Conservation (phyloP, 192 early-diverging fungal species). For the Polychytrium aggregatum region DNA sequence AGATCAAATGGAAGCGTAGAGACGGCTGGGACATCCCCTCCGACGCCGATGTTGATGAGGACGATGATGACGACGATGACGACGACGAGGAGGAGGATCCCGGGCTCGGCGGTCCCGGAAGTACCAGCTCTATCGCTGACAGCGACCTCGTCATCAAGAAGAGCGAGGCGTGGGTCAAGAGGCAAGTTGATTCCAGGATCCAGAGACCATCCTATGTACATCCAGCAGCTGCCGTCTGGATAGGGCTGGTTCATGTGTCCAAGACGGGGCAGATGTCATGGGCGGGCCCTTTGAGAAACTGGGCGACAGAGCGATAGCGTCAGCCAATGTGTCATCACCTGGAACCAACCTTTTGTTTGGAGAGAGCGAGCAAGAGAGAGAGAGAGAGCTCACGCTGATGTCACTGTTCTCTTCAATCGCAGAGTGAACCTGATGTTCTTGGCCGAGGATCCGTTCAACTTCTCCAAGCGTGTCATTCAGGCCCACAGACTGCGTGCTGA, state of each 20-base stretch:
- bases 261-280: too few species aligned
- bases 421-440: slow-evolving; percentile 40
- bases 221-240: too few species aligned
- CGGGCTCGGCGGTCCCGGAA: slow-evolving; percentile 1
- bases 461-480: slow-evolving; percentile 28
- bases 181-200: too few species aligned
- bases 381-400: too few species aligned
- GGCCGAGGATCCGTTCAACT: slow-evolving; percentile 36
- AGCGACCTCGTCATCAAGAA: too few species aligned
- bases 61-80: slow-evolving; percentile 7
- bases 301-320: slow-evolving; percentile 6
- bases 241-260: too few species aligned
- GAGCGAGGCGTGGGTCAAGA: too few species aligned
- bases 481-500: slow-evolving; percentile 26
- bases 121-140: too few species aligned
- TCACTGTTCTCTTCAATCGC: neutral
- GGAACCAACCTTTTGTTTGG: too few species aligned
- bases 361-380: too few species aligned
- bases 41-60: slow-evolving; percentile 1
- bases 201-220: too few species aligned
- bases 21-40: slow-evolving; percentile 33
- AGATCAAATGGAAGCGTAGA: slow-evolving; percentile 23
- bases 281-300: slow-evolving; percentile 8
- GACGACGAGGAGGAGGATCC: slow-evolving; percentile 3
- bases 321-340: too few species aligned